These are phyloP conservation scores for Escallonia rubra DNA, from an alignment of 129 eudicot species.

Conservation along the genomic window DNA sequence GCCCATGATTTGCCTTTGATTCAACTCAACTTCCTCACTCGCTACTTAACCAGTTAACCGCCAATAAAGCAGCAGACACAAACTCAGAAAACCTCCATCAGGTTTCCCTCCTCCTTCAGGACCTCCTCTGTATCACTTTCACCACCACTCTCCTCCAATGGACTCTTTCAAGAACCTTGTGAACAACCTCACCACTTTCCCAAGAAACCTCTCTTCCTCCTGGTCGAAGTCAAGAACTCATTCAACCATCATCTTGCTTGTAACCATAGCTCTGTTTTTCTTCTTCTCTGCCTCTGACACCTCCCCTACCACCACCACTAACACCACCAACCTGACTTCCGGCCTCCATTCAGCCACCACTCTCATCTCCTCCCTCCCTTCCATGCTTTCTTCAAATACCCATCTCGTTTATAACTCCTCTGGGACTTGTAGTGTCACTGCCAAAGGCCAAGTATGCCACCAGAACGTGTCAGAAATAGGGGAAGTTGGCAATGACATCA, in stretches of 20 bases:
- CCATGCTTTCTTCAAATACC: not conserved
- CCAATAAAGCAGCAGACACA: not conserved
- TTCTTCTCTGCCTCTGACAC: constrained; percentile 16
- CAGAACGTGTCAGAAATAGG: not conserved
- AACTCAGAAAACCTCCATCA: not conserved
- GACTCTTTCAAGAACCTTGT: constrained; percentile 10
- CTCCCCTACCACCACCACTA: constrained; percentile 7
- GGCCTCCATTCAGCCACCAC: constrained; percentile 7
- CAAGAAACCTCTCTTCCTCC: not conserved
- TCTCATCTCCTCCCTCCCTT: not conserved
- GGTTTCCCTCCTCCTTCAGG: no score
- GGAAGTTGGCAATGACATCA: not conserved
- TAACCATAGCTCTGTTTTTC: constrained; percentile 21
- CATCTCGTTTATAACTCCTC: not conserved
- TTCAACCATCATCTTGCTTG: constrained; percentile 7
- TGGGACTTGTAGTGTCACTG: not conserved
- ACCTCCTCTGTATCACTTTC: no score
- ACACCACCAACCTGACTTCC: constrained; percentile 4
- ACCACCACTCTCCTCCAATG: constrained; percentile 1
- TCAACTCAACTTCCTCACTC: no score
- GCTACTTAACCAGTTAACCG: no score
- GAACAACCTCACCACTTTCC: not conserved
- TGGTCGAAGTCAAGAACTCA: constrained; percentile 20
- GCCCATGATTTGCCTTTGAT: no score
- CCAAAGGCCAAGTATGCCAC: not conserved